Percentiles rank a stretch among this genome's conserved stretches.
phyloP scores from a whole-genome alignment of 352 stramenopile species.

The Aphanomyces astaci region DNA sequence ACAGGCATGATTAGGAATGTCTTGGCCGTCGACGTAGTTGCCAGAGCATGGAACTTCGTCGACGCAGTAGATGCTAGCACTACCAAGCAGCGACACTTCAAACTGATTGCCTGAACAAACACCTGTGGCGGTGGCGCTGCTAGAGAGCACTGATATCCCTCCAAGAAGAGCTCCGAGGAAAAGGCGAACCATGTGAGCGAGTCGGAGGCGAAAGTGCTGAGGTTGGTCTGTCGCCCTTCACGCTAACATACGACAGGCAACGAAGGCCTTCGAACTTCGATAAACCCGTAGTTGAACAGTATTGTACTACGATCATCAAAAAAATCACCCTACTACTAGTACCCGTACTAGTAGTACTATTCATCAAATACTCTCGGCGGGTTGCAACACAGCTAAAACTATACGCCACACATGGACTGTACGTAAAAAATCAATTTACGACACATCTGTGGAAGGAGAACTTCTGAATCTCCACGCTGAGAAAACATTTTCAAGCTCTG shows the following conservation, averaged over 20 bases:
- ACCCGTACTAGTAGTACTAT: no score
- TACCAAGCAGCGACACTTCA: slow-evolving; percentile 19
- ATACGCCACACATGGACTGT: no score
- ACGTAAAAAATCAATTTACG: no score
- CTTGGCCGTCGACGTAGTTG: slow-evolving; percentile 9
- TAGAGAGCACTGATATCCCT: background rate
- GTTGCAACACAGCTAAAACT: no score
- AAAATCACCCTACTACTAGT: no score
- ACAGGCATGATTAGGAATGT: background rate
- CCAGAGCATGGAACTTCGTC: slow-evolving; percentile 9
- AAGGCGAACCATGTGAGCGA: background rate
- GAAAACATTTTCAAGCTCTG: no score
- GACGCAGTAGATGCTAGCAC: slow-evolving; percentile 12
- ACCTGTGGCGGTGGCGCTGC: background rate
- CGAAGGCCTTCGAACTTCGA: slow-evolving; percentile 1
- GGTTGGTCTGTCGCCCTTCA: background rate
- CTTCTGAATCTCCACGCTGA: no score
- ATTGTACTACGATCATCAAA: no score
- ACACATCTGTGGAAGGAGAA: no score
- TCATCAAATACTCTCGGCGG: no score
- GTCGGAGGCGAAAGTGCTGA: background rate
- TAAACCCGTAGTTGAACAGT: background rate
- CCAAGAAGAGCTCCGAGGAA: background rate
- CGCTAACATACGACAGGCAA: background rate
- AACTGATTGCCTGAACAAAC: background rate